These are phyloP conservation scores for Xanthoconium purpureum DNA, from an alignment of 768 basidiomycete genomes.

Conservation along the genomic window DNA sequence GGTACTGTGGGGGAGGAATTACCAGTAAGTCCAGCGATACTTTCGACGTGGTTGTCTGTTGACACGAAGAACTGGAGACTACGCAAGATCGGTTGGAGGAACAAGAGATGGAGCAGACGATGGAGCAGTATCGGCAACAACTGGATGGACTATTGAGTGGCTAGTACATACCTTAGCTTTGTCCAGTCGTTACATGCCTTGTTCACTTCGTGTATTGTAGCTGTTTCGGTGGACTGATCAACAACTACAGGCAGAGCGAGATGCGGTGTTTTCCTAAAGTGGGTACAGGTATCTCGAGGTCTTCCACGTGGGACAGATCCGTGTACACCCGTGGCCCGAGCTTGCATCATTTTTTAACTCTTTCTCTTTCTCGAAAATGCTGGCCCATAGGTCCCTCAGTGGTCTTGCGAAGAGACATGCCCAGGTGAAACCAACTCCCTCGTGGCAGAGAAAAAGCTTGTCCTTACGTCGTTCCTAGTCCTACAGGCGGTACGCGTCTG, in stretches of 20 bases:
- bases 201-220: constrained; percentile 12
- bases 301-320: constrained; percentile 20
- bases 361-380: constrained; percentile 43
- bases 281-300: not conserved
- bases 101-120: constrained; percentile 80
- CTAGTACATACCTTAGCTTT: constrained; percentile 19
- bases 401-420: constrained; percentile 48
- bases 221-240: not conserved
- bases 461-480: constrained; percentile 37
- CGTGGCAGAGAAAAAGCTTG: not conserved
- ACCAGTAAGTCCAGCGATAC: constrained; percentile 55
- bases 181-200: not conserved
- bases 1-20: constrained; percentile 68
- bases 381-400: constrained; percentile 55
- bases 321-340: constrained; percentile 22
- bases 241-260: not conserved
- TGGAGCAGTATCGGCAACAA: constrained; percentile 89
- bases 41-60: not conserved
- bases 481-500: constrained; percentile 61
- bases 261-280: constrained; percentile 8
- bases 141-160: constrained; percentile 79
- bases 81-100: constrained; percentile 65
- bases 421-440: constrained; percentile 40
- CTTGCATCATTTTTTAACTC: constrained; percentile 12
- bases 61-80: constrained; percentile 37